A percentile compares a stretch with the other conserved stretches of the same genome.
Conservation (phyloP, 2,329 filamentous ascomycete genomes). For the Leptographium wingfieldii region DNA sequence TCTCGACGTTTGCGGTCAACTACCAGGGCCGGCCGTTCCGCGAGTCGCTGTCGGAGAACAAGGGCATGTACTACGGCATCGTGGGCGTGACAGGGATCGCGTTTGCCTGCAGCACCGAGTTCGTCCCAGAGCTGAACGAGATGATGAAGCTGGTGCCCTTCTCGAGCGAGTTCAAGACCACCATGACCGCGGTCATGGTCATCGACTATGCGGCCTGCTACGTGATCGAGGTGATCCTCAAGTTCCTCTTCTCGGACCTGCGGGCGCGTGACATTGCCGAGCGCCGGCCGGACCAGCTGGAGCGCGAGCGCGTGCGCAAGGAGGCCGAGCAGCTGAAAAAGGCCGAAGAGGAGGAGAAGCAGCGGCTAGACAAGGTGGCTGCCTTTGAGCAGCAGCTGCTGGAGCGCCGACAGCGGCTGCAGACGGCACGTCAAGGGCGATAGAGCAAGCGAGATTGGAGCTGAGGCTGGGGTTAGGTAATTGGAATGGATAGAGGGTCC, state of each 20-base stretch:
- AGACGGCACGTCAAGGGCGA: not conserved
- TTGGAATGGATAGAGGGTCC: too few relatives aligned
- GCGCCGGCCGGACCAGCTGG: constrained; percentile 73
- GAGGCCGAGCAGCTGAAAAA: constrained; percentile 38
- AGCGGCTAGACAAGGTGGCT: constrained; percentile 39
- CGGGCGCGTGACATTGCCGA: constrained; percentile 86
- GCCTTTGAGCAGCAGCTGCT: constrained; percentile 37
- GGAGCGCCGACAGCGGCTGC: not conserved
- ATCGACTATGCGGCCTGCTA: constrained; percentile 81
- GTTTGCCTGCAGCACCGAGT: constrained; percentile 89
- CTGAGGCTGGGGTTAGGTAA: too few relatives aligned
- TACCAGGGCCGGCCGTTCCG: constrained; percentile 98
- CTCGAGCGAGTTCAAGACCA: constrained; percentile 73
- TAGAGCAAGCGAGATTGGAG: too few relatives aligned
- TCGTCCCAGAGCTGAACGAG: constrained; percentile 89
- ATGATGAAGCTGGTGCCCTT: constrained; percentile 89
- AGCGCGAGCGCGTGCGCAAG: constrained; percentile 59
- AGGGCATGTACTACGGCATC: constrained; percentile 96
- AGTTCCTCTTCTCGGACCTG: constrained; percentile 79
- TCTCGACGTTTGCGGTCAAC: constrained; percentile 98
- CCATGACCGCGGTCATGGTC: constrained; percentile 74
- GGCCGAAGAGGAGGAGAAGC: constrained; percentile 41
- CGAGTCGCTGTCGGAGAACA: constrained; percentile 89
- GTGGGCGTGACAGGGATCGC: constrained; percentile 80
- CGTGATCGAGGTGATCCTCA: constrained; percentile 75